Conservation (phyloP, 176 grass and related monocot species). For the Calamus simplicifolius region DNA sequence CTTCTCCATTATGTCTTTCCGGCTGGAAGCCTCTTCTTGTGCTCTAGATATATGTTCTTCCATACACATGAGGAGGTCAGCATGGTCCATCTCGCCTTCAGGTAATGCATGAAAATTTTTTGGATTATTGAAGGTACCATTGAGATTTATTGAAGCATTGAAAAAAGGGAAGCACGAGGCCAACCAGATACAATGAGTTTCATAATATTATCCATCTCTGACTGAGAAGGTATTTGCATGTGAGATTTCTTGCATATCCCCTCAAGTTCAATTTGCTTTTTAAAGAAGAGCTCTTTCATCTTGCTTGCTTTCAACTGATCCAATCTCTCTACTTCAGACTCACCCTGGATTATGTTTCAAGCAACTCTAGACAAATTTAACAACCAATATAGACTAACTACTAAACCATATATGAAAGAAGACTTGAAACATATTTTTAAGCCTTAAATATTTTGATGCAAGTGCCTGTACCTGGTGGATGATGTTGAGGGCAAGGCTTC, state of each 20-base stretch:
- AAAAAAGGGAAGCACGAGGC: conserved; percentile 16
- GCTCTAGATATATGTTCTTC: conserved; percentile 71
- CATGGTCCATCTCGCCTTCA: conserved; percentile 76
- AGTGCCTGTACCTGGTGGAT: conserved; percentile 68
- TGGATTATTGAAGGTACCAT: conserved; percentile 24
- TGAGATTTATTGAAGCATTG: conserved; percentile 4
- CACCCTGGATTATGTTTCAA: conserved; percentile 24
- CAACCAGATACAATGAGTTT: conserved; percentile 70
- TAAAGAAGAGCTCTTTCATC: conserved; percentile 91
- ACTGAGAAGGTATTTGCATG: conserved; percentile 62
- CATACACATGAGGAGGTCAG: conserved; percentile 74
- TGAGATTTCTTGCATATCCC: conserved; percentile 96
- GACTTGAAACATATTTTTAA: too few relatives aligned
- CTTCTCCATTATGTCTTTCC: conserved; percentile 98
- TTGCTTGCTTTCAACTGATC: conserved; percentile 86
- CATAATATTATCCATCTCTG: conserved; percentile 69
- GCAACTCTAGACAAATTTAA: too few relatives aligned
- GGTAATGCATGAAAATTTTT: conserved; percentile 2
- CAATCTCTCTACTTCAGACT: conserved; percentile 80
- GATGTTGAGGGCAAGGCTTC: conserved; percentile 61
- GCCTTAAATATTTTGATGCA: too few relatives aligned
- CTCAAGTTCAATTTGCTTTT: conserved; percentile 56
- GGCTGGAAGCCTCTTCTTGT: conserved; percentile 77
- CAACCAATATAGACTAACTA: too few relatives aligned
- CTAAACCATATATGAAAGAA: too few relatives aligned